Conservation (phyloP, 768 basidiomycete species). For the Vararia minispora region DNA sequence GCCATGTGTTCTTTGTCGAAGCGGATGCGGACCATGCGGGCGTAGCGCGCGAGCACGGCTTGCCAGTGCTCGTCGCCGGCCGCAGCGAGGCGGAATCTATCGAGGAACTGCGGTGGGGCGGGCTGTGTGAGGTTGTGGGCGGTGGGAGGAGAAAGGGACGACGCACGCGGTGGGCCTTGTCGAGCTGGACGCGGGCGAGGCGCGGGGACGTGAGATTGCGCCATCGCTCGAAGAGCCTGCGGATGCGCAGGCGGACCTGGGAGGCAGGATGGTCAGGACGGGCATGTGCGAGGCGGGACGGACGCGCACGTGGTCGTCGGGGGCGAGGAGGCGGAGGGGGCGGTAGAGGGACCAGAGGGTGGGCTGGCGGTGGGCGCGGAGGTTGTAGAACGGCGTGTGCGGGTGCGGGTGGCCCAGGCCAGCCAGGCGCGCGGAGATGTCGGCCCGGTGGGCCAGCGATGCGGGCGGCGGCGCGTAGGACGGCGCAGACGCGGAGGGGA, state of each 20-base stretch:
- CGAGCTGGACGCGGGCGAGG: conserved; percentile 34
- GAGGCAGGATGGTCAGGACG: conserved; percentile 5
- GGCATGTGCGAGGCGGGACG: neutral
- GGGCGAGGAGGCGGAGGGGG: conserved; percentile 46
- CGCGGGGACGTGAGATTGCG: conserved; percentile 42
- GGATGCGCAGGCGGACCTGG: conserved; percentile 50
- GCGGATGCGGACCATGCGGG: conserved; percentile 40
- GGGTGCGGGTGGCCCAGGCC: too few relatives aligned
- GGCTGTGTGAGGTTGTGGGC: neutral
- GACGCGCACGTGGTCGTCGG: conserved; percentile 40
- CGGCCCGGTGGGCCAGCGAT: too few relatives aligned
- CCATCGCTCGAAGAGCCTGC: conserved; percentile 40
- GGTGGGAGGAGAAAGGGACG: neutral
- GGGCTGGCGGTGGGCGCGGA: conserved; percentile 64
- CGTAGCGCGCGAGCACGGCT: conserved; percentile 44
- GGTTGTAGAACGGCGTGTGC: conserved; percentile 52
- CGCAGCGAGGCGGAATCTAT: conserved; percentile 41
- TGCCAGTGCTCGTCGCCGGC: conserved; percentile 38
- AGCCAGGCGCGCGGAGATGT: too few relatives aligned
- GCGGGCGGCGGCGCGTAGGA: too few relatives aligned
- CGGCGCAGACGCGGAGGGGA: too few relatives aligned
- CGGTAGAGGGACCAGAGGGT: conserved; percentile 73
- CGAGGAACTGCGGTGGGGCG: conserved; percentile 38
- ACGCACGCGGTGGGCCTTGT: conserved; percentile 47
- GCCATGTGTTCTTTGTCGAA: conserved; percentile 38